phyloP scores from a whole-genome alignment of 1,284 basidiomycete species.

The Pyrrhoderma noxium region DNA sequence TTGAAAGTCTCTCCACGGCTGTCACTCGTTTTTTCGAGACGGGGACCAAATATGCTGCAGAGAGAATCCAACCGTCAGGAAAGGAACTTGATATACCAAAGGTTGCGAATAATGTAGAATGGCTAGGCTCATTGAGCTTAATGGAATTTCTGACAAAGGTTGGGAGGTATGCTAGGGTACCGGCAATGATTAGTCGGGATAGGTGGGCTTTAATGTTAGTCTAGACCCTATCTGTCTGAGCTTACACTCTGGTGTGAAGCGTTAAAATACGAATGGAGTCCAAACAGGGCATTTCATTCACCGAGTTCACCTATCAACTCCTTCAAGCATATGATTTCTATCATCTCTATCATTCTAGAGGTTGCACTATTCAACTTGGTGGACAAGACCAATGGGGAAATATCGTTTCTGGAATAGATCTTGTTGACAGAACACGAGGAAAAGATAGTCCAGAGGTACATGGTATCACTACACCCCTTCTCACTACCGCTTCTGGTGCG shows the following conservation, averaged over 20 bases:
- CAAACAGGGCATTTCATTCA: constrained; percentile 85
- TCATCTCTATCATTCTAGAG: constrained; percentile 58
- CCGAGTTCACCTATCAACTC: constrained; percentile 96
- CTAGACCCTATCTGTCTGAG: too few species aligned
- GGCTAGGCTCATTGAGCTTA: constrained; percentile 70
- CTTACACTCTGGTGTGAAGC: constrained; percentile 37
- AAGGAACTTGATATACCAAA: constrained; percentile 26
- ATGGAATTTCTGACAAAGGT: constrained; percentile 82
- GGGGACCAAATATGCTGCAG: constrained; percentile 54
- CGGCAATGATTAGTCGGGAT: constrained; percentile 87
- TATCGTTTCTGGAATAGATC: constrained; percentile 86
- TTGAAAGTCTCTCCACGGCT: constrained; percentile 55
- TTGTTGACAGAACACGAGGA: constrained; percentile 55
- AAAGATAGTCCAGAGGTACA: constrained; percentile 26
- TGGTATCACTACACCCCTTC: constrained; percentile 89
- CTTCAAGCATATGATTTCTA: constrained; percentile 96
- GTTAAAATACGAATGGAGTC: constrained; percentile 80
- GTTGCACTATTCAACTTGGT: constrained; percentile 86
- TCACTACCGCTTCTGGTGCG: constrained; percentile 83
- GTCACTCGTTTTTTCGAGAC: constrained; percentile 68
- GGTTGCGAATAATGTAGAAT: constrained; percentile 81
- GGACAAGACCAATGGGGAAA: constrained; percentile 99
- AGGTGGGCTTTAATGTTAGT: constrained; percentile 66
- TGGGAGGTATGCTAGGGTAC: constrained; percentile 78
- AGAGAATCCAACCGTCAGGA: constrained; percentile 25